Base-by-base conservation (phyloP, 1,284 basidiomycete species). In the Schizophyllum commune region DNA sequence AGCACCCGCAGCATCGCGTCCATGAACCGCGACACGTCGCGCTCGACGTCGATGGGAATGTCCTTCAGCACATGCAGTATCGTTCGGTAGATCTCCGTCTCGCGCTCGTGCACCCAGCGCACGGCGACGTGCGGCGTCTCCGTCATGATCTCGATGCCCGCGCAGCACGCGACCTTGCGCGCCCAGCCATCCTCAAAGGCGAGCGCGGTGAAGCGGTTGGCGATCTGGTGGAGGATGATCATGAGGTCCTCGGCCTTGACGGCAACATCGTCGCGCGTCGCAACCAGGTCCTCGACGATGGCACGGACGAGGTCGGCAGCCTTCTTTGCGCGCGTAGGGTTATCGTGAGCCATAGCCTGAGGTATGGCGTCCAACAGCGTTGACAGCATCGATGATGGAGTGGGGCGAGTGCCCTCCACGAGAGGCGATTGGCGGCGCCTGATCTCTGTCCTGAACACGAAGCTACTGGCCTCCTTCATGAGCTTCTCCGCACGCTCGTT, bases 41-140 rank as follows among this genome's bases (percentile, higher is more conserved):
- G 84, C 0, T 94, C 92, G 53, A 95, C 83, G 66, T 99, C 96
- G 65, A 86, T 85, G 0, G 97, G 96, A 71, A 98, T 91, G 71
- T 99, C 96, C 72, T 99, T 98, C 58, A 99, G 80, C 64, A 96
- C 91, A 70, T 96, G 96, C 55, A 99, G 79, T 34, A 99, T 82
- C 4, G 92, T 95, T 55, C 96, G 89, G 58, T 96, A 85, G 65
- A 98, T 87, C 68, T 99, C 96, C 55, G 93, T 83, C 72, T 97
- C 92, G 56, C 94, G 88, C 61, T 97, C 94, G 63, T 85, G 82
- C 57, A 96, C 82, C 92, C 95, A 97, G 66, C 84, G 86, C 52
- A 84, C 77, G 22, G 86, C 90, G 27, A 97, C 76, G 21, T 88
- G 83, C 1, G 89, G 83, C 15, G 87, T 84, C 60, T 79, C 75